A percentile compares a stretch with the other conserved stretches of the same genome.
Conservation (phyloP, 164 flowering plant species). For the Macadamia tetraphylla region DNA sequence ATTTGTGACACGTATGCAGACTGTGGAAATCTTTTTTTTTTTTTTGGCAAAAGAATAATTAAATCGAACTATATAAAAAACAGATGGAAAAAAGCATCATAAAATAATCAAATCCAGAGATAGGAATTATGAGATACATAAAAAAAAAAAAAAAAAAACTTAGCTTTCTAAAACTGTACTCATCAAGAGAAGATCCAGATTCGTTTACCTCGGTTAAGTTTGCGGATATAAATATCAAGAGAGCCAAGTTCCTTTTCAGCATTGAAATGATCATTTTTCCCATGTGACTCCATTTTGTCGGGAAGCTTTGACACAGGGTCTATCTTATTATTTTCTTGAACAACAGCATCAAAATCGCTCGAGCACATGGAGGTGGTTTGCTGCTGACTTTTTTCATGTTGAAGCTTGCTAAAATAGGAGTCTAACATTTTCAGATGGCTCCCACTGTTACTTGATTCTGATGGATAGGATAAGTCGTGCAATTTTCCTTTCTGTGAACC, state of each 20-base stretch:
- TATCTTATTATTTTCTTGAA: conserved; percentile 4
- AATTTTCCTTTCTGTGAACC: conserved; percentile 12
- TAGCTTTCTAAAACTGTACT: neutral
- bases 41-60: no score
- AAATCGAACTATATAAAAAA: neutral
- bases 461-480: conserved; percentile 9
- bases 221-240: conserved; percentile 37
- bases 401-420: conserved; percentile 46
- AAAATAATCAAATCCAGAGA: neutral
- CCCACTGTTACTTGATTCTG: conserved; percentile 23
- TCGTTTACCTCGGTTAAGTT: conserved; percentile 31
- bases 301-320: conserved; percentile 13
- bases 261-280: conserved; percentile 14
- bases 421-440: conserved; percentile 41
- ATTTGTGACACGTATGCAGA: no score
- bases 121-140: neutral
- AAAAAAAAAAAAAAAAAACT: neutral
- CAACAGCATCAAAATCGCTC: neutral
- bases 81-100: neutral
- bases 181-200: neutral
- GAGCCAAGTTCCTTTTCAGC: conserved; percentile 28
- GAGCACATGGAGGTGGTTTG: conserved; percentile 5
- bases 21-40: no score
- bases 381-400: conserved; percentile 14
- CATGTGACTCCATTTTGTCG: conserved; percentile 7